Base-by-base conservation (phyloP, 1,284 basidiomycete species). In the Ganoderma boninense region DNA sequence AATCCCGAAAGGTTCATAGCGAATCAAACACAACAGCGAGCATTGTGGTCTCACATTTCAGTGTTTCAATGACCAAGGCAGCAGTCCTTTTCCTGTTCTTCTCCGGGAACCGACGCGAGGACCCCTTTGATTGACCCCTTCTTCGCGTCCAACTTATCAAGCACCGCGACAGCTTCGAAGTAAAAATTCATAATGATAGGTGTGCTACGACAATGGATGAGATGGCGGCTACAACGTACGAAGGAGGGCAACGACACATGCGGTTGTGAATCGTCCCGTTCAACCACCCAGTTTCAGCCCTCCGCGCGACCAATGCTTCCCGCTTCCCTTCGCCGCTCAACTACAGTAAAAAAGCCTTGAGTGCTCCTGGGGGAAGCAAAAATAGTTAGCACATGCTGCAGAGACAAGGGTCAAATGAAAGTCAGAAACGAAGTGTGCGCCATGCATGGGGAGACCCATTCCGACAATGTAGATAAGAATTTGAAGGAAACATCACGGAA, bases 391-490 rank as follows among this genome's bases (percentile, higher is more conserved):
- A 59, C 7, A 54, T 14, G 4, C n/a, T 35, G 38, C 43, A 14
- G 20, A 13, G 43, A 13, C 23, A 20, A 23, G 23, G 52, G 14
- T 18, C 64, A n/a, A 56, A 44, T 20, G 14, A 38, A 29, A 71
- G 65, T 79, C 69, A 79, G 71, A 42, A 59, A 64, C 40, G 74
- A 68, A 42, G 62, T 76, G 52, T 71, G 78, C 81, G 73, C 79
- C 81, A 79, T 70, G 52, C 71, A 74, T 73, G 77, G 73, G 70
- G 49, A 67, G 67, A 77, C 72, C 77, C 77, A 83, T 84, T 94
- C 88, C 77, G 93, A 93, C 92, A 94, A 94, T 94, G 92, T 94
- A 94, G 93, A 94, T 94, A 93, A 92, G 84, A 82, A 81, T 80
- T 76, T 75, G 78, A 44, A 79, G 77, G 75, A 80, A 79, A 76